These are phyloP conservation scores for Avena atlantica DNA, from an alignment of 176 grass and related monocot species.

Conservation along the genomic window DNA sequence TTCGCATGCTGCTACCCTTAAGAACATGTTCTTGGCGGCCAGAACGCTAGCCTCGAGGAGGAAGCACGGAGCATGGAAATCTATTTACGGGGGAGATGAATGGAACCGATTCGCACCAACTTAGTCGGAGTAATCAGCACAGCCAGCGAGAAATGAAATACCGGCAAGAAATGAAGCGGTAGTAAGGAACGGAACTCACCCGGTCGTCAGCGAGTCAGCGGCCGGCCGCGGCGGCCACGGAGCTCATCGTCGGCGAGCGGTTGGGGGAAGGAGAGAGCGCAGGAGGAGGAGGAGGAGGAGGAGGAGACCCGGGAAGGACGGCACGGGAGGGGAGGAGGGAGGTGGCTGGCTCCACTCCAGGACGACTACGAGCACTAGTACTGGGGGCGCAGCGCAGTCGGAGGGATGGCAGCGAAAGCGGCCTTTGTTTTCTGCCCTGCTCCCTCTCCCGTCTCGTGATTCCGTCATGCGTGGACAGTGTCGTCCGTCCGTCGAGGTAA, in stretches of 20 bases:
- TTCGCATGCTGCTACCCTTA: too few relatives aligned
- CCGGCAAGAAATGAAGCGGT: too few relatives aligned
- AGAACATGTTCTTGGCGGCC: too few relatives aligned
- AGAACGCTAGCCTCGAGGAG: too few relatives aligned
- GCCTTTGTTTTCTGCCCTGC: background rate
- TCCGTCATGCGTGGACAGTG: constrained; percentile 42
- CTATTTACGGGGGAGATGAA: too few relatives aligned
- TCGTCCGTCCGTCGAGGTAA: background rate
- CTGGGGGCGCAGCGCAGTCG: background rate
- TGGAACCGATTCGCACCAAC: too few relatives aligned
- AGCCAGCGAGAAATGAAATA: too few relatives aligned
- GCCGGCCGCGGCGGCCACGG: constrained; percentile 21
- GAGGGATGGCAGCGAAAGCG: constrained; percentile 29
- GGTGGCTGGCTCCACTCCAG: constrained; percentile 10
- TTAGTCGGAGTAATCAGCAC: too few relatives aligned
- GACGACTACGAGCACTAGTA: constrained; percentile 32
- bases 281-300: background rate
- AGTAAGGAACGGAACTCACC: background rate
- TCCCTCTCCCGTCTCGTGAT: background rate
- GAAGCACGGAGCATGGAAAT: too few relatives aligned
- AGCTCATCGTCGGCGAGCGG: background rate
- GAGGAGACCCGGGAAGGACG: too few relatives aligned
- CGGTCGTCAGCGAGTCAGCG: background rate
- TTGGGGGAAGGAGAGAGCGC: background rate
- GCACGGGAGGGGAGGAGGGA: background rate